A percentile compares a stretch with the other conserved stretches of the same genome.
phyloP scores from a whole-genome alignment of 192 early-diverging fungal species.

The Backusella tuberculispora region DNA sequence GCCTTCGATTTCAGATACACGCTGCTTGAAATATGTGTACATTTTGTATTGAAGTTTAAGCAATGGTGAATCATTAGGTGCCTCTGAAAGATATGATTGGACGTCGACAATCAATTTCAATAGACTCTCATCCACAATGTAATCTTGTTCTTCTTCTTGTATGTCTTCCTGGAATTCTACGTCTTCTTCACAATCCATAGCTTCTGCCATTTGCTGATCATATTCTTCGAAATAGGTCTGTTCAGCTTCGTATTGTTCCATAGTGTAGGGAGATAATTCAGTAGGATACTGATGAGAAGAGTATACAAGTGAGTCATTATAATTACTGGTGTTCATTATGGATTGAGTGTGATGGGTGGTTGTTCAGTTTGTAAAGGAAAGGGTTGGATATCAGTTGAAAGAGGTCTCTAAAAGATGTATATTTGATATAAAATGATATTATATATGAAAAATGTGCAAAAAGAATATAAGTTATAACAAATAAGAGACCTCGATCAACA shows the following conservation, averaged over 20 bases:
- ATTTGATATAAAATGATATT: constrained; percentile 12
- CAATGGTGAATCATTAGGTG: constrained; percentile 37
- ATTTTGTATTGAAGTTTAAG: constrained; percentile 44
- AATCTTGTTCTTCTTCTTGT: constrained; percentile 6
- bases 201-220: constrained; percentile 8
- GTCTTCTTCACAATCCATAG: background rate
- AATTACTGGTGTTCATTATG: background rate
- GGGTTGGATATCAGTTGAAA: constrained; percentile 18
- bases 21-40: constrained; percentile 44
- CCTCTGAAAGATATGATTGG: constrained; percentile 40
- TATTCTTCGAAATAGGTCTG: constrained; percentile 22
- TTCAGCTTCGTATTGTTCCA: constrained; percentile 18
- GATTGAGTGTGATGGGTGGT: background rate
- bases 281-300: background rate
- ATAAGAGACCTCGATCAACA: constrained; percentile 22
- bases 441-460: constrained; percentile 17
- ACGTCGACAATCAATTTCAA: constrained; percentile 41
- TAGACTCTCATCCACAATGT: constrained; percentile 24
- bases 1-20: constrained; percentile 36
- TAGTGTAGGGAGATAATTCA: background rate
- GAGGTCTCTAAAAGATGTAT: background rate
- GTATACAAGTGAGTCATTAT: constrained; percentile 1
- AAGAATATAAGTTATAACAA: constrained; percentile 15
- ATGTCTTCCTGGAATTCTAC: background rate
- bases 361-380: background rate